Conservation (phyloP, 306 rosid species). For the Dryas octopetala region DNA sequence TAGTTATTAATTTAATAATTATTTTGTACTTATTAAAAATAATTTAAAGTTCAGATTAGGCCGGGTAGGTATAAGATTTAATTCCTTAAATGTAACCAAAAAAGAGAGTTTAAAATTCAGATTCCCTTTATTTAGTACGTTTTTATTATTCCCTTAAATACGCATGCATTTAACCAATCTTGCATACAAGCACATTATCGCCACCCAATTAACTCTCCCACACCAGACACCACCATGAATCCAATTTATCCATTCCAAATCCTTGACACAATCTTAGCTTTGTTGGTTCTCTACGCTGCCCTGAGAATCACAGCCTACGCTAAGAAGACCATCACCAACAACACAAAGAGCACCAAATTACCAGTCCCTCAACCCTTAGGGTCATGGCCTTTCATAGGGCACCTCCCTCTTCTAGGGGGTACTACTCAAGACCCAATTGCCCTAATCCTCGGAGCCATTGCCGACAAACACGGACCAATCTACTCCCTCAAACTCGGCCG, state of each 20-base stretch:
- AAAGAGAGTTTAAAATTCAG: too few relatives aligned
- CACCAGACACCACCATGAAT: neutral
- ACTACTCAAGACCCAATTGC: constrained; percentile 10
- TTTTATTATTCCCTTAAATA: too few relatives aligned
- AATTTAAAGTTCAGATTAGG: too few relatives aligned
- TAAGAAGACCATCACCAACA: neutral
- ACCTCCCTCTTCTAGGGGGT: constrained; percentile 28
- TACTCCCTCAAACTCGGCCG: constrained; percentile 27
- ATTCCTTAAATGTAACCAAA: too few relatives aligned
- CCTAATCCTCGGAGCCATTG: constrained; percentile 25
- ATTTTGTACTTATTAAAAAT: too few relatives aligned
- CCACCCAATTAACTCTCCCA: too few relatives aligned
- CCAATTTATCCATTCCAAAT: neutral
- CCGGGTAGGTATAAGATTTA: too few relatives aligned
- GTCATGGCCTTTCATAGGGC: constrained; percentile 30
- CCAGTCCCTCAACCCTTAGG: constrained; percentile 25
- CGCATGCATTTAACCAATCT: too few relatives aligned
- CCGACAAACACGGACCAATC: constrained; percentile 32
- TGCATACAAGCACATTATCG: too few relatives aligned
- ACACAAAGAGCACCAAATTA: neutral
- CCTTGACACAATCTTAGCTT: neutral
- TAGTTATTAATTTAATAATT: too few relatives aligned
- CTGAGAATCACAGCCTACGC: neutral
- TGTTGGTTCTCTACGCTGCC: neutral
- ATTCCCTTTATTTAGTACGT: too few relatives aligned